A percentile compares a stretch with the other conserved stretches of the same genome.
These are phyloP conservation scores for Pseudoturritis turrita DNA, from an alignment of 345 rosid species.

Conservation along the genomic window DNA sequence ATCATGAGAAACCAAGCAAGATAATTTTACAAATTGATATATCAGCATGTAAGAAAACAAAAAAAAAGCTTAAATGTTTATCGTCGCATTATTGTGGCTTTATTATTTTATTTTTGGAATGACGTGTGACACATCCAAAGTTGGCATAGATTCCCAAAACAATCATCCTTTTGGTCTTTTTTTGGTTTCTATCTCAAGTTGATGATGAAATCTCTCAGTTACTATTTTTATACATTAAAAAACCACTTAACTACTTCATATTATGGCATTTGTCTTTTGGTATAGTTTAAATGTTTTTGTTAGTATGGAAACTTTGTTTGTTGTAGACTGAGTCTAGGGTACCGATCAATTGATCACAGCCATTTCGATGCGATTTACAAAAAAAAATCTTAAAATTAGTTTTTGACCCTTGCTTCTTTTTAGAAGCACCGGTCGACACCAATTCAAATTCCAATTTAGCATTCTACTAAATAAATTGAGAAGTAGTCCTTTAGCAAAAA, in stretches of 20 bases:
- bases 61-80: no score
- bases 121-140: conserved; percentile 24
- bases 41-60: no score
- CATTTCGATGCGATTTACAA: neutral
- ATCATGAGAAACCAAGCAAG: neutral
- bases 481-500: no score
- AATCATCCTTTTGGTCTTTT: neutral
- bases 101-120: conserved; percentile 4
- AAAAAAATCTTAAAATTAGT: no score
- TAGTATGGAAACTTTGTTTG: neutral
- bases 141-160: conserved; percentile 10
- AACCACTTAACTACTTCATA: neutral
- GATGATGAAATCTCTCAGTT: conserved; percentile 1
- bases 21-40: neutral
- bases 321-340: neutral
- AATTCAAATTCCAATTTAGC: neutral
- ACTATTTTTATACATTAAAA: neutral
- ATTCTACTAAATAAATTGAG: neutral
- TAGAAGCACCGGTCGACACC: neutral
- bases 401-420: neutral
- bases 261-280: neutral
- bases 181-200: conserved; percentile 10
- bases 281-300: neutral
- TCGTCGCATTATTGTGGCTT: conserved; percentile 19
- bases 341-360: neutral